Evolutionary conservation across 1,284 basidiomycete species (phyloP).

Genomic region (Ceratobasidium papillatum): DNA sequence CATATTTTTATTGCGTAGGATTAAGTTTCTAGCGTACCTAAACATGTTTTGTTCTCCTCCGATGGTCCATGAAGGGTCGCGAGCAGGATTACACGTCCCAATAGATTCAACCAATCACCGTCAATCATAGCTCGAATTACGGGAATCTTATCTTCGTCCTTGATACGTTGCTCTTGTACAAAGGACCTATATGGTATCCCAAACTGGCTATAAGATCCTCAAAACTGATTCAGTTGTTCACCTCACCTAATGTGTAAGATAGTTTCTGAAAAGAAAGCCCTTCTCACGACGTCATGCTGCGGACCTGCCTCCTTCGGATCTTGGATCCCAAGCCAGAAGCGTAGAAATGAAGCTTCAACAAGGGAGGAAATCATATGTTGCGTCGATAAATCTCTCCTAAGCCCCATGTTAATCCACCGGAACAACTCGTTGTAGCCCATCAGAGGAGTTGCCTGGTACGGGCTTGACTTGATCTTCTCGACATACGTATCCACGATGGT

Average conservation of each 20-base stretch:
- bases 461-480: not conserved
- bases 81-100: not conserved
- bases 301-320: not conserved
- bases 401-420: not conserved
- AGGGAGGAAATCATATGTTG: not conserved
- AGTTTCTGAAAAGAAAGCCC: not conserved
- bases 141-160: not conserved
- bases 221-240: not conserved
- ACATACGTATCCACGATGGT: not conserved
- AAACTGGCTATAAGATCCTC: not conserved
- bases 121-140: not conserved
- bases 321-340: not conserved
- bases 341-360: not conserved
- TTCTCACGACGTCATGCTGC: not conserved
- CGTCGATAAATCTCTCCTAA: not conserved
- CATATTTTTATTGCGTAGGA: not conserved
- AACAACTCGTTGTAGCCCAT: not conserved
- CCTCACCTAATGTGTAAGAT: not conserved
- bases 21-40: too few species aligned
- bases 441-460: not conserved
- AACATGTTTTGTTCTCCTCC: too few species aligned
- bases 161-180: not conserved
- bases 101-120: not conserved
- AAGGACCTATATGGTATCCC: not conserved
- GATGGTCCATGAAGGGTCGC: not conserved